Evolutionary conservation across 2,329 filamentous ascomycete genomes (phyloP).

Genomic region (Colletotrichum horii): DNA sequence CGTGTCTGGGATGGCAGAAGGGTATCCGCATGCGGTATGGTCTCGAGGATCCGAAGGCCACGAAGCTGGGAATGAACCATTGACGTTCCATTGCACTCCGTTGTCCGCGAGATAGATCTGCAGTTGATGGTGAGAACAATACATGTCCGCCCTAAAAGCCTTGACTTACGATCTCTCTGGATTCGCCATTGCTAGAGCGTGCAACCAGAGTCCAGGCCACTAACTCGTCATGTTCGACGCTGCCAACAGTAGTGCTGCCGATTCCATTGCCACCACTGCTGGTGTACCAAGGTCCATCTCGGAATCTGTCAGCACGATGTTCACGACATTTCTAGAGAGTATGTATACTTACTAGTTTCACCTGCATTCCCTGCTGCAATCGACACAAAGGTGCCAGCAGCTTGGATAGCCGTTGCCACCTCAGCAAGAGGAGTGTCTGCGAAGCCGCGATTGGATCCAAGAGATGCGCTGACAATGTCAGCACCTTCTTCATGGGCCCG

Average conservation of each 20-base stretch:
- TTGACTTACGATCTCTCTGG: background rate
- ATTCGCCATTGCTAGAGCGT: background rate
- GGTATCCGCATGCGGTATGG: background rate
- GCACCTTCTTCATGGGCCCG: constrained; percentile 28
- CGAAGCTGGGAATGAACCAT: background rate
- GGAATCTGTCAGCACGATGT: background rate
- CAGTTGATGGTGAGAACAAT: background rate
- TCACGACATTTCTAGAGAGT: background rate
- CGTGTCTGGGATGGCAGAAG: background rate
- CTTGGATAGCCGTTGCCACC: background rate
- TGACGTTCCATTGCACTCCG: background rate
- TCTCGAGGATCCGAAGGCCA: background rate
- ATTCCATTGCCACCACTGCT: background rate
- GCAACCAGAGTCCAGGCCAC: background rate
- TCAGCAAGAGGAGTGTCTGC: constrained; percentile 12
- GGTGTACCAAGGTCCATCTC: background rate
- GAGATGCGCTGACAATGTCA: constrained; percentile 34
- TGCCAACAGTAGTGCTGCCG: background rate
- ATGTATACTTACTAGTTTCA: background rate
- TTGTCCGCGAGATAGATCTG: background rate
- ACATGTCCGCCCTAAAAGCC: background rate
- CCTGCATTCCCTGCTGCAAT: constrained; percentile 5
- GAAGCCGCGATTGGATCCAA: constrained; percentile 30
- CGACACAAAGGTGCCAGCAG: background rate
- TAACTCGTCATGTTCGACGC: background rate